Conservation (phyloP, 1,139 yeast species). For the Zygoascus hellenicus region DNA sequence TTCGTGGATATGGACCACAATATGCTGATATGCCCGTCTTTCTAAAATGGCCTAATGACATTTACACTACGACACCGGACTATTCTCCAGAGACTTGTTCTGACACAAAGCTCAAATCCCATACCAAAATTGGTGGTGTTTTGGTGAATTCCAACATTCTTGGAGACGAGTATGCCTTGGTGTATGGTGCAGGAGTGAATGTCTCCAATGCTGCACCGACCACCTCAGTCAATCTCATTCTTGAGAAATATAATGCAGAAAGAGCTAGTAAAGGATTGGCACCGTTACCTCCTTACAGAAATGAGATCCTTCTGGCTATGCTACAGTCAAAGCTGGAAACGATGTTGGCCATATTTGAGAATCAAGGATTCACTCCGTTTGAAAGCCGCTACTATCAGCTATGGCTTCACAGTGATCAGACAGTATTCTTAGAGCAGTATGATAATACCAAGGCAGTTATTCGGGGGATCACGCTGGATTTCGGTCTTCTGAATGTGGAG, state of each 20-base stretch:
- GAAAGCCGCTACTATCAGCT: constrained; percentile 67
- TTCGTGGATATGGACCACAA: constrained; percentile 58
- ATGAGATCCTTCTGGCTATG: constrained; percentile 66
- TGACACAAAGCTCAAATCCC: constrained; percentile 44
- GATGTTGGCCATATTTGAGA: constrained; percentile 53
- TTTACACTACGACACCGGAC: constrained; percentile 63
- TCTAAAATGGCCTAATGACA: constrained; percentile 96
- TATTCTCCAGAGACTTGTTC: constrained; percentile 31
- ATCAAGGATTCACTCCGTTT: constrained; percentile 63
- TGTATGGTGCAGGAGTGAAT: constrained; percentile 85
- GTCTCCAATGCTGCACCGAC: constrained; percentile 87
- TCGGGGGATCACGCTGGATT: constrained; percentile 75
- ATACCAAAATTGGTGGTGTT: constrained; percentile 78
- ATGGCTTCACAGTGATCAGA: constrained; percentile 81
- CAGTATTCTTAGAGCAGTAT: constrained; percentile 45
- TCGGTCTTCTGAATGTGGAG: constrained; percentile 74
- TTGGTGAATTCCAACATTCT: constrained; percentile 72
- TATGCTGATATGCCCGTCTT: constrained; percentile 71
- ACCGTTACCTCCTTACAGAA: constrained; percentile 42
- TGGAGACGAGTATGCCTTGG: constrained; percentile 47
- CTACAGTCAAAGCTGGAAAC: constrained; percentile 60
- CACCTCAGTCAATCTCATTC: constrained; percentile 70
- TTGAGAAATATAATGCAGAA: constrained; percentile 48
- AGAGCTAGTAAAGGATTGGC: constrained; percentile 40
- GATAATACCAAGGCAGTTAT: constrained; percentile 56